Base-by-base conservation (phyloP, 2,329 filamentous ascomycete species). In the Grosmannia huntii region DNA sequence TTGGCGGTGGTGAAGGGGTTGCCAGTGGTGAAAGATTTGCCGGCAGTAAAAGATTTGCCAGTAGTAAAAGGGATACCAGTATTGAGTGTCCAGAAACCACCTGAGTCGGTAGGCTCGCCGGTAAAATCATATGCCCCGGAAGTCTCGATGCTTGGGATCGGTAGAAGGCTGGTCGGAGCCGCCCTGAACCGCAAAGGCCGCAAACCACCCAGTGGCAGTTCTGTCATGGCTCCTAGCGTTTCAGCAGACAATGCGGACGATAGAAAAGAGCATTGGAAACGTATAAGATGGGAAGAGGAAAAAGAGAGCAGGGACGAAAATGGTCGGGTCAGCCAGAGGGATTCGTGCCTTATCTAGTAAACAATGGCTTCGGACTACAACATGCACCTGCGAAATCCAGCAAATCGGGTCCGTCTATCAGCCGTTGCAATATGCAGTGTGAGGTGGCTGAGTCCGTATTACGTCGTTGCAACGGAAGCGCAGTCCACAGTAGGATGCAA, bases 391-490 rank as follows among this genome's bases (percentile, higher is more conserved):
- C 19, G 7, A 16, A 5, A 36, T 28, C 16, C 53, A 48, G 27
- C 53, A 55, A 55, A 55, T 55, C 53, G 53, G 53, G 44, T n/a
- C 25, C 6, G 14, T 6, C 31, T 21, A 28, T 19, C 33, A 53
- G 21, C n/a, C 21, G n/a, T 53, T 25, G 5, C 19, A 53, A 21
- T 21, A 53, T 55, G 53, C 53, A 55, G 53, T 28, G 23, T 44
- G 46, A 49, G 28, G 54, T 46, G 54, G 54, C 54, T 56, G 54
- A 56, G 54, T 56, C 54, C 54, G 54, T 56, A 48, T 56, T 56
- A 56, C 54, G 53, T 23, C 25, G 53, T 21, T 16, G 53, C 53
- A 46, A 28, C 23, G 31, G 27, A 31, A 28, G 12, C 50, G 16
- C 10, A 44, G 41, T 19, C 41, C 41, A 44, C 16, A 44, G 19